Evolutionary conservation across 2,329 filamentous ascomycete species (phyloP).

Genomic region (Fusarium siculi): DNA sequence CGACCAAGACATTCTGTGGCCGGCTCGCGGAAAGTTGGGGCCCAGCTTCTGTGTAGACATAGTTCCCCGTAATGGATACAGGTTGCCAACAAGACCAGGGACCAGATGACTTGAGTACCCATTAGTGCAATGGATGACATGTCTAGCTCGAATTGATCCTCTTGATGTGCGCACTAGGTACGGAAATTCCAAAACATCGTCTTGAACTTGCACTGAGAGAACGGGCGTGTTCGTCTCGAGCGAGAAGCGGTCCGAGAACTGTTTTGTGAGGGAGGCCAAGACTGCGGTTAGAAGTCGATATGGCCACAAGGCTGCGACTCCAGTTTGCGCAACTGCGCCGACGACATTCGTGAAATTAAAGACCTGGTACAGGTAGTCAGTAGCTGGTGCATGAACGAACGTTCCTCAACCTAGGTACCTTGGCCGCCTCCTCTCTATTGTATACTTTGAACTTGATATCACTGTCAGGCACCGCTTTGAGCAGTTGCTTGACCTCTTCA

Average conservation of each 20-base stretch:
- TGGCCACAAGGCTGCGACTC: slow-evolving; percentile 59
- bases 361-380: neutral
- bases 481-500: neutral
- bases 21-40: slow-evolving; percentile 36
- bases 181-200: slow-evolving; percentile 29
- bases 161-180: slow-evolving; percentile 57
- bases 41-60: slow-evolving; percentile 61
- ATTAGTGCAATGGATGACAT: slow-evolving; percentile 68
- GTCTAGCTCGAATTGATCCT: slow-evolving; percentile 56
- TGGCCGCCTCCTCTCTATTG: neutral
- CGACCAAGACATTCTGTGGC: slow-evolving; percentile 57
- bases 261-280: slow-evolving; percentile 49
- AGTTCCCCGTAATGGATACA: slow-evolving; percentile 56
- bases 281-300: slow-evolving; percentile 58
- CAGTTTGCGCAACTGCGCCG: slow-evolving; percentile 51
- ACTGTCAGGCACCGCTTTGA: slow-evolving; percentile 6
- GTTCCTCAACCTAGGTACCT: neutral
- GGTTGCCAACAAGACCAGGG: slow-evolving; percentile 56
- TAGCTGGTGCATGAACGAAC: accelerated
- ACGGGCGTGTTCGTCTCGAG: slow-evolving; percentile 53
- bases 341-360: slow-evolving; percentile 12
- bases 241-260: slow-evolving; percentile 45
- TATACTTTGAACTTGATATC: slow-evolving; percentile 24
- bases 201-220: slow-evolving; percentile 38
- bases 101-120: slow-evolving; percentile 61